Conservation (phyloP, 148 eudicot genomes). For the Arbutus unedo region DNA sequence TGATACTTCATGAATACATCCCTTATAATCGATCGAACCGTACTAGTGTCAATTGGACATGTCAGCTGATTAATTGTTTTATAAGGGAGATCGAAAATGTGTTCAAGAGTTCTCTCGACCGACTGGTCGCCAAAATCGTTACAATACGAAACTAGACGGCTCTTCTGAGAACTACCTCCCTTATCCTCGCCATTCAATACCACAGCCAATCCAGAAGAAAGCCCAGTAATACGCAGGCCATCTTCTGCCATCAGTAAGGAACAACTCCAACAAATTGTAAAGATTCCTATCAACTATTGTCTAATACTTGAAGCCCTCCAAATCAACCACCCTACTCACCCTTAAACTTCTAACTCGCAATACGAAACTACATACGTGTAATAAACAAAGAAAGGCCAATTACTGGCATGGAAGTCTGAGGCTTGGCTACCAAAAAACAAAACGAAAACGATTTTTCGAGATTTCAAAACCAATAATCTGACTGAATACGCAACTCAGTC, state of each 20-base stretch:
- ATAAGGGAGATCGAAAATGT: conserved; percentile 69
- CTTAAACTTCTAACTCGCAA: neutral
- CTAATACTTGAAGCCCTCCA: neutral
- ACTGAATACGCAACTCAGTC: neutral
- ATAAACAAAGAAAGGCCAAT: neutral
- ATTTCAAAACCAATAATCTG: neutral
- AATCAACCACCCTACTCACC: neutral
- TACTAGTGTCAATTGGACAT: conserved; percentile 35
- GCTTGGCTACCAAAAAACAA: neutral
- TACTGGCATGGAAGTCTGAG: too few species aligned
- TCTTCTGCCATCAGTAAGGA: conserved; percentile 54
- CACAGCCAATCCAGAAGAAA: conserved; percentile 77
- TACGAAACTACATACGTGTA: neutral
- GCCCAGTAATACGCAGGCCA: conserved; percentile 51
- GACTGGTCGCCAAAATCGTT: conserved; percentile 91
- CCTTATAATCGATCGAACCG: conserved; percentile 56
- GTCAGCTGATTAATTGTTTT: conserved; percentile 46
- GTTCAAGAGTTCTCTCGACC: conserved; percentile 79
- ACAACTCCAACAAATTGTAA: too few species aligned
- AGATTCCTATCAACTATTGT: too few species aligned
- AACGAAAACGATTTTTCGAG: neutral
- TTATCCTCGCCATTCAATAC: conserved; percentile 54
- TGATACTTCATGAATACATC: conserved; percentile 34
- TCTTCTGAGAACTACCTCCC: conserved; percentile 53
- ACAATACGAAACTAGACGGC: conserved; percentile 60